These are phyloP conservation scores for Solanum clarkiae DNA, from an alignment of 257 asterid genomes.

Conservation along the genomic window DNA sequence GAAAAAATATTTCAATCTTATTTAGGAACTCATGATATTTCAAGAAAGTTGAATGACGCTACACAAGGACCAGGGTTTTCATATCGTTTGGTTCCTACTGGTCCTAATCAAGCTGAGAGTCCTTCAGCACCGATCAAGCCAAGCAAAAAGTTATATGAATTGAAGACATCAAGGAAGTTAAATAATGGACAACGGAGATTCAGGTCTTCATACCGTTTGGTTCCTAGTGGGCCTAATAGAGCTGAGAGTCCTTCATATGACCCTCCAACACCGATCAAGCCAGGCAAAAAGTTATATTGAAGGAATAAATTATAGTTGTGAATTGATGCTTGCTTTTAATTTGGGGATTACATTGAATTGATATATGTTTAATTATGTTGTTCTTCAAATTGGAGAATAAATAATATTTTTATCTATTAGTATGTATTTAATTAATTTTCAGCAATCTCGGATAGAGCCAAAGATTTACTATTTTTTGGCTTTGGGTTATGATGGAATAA, in stretches of 20 bases:
- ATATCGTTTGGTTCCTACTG: not conserved
- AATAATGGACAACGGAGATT: not conserved
- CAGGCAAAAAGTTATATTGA: not conserved
- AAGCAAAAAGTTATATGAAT: not conserved
- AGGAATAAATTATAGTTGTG: no score
- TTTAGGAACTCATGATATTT: not conserved
- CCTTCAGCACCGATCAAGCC: not conserved
- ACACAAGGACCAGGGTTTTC: not conserved
- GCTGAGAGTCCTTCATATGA: not conserved
- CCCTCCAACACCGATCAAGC: not conserved
- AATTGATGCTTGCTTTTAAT: not conserved
- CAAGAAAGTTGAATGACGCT: not conserved
- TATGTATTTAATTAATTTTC: not conserved
- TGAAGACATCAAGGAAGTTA: not conserved
- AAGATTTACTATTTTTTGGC: no score
- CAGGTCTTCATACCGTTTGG: not conserved
- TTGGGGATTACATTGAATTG: not conserved
- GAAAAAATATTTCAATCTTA: not conserved
- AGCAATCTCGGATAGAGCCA: no score
- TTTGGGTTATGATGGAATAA: no score
- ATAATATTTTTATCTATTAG: not conserved
- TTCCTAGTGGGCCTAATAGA: not conserved
- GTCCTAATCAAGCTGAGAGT: not conserved
- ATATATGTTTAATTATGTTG: not conserved
- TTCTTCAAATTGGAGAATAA: not conserved